Evolutionary conservation across 2,329 filamentous ascomycete species (phyloP), one percentile per base, ranked within the genome.

Genomic region (Ambrosiella xylebori): DNA sequence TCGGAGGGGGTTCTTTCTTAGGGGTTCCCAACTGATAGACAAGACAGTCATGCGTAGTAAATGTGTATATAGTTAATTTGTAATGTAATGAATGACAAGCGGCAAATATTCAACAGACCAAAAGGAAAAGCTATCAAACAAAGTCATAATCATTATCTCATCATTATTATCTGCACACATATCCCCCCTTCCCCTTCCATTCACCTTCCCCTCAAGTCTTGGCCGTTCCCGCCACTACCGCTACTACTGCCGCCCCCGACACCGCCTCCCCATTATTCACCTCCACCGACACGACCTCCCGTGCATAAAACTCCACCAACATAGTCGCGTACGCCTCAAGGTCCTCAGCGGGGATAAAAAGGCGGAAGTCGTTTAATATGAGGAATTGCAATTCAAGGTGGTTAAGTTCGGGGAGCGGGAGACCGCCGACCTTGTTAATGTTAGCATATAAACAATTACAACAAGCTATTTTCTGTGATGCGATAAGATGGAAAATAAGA

Each of bases 321-420:
- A 97, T 97, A 0, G 93, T 98, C 4, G 89, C 93, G 65, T 98
- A 98, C 0, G 89, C 88, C 70, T 98, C 93, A 60, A 98, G 80
- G 66, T 97, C 91, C 71, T 97, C 93, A 12, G 97, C 85, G 0
- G 91, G 86, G 8, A 98, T 85, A 1, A 88, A 88, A 13, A 98
- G 82, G 60, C 91, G 83, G 69, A 98, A 98, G 68, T 97, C 93
- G 70, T 98, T 98, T 37, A 98, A 76, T 1, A 96, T 77, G 4
- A 98, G 77, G 67, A 98, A 98, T 70, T 98, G 93, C 2, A 97
- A 78, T 70, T 98, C 93, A 44, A 98, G 77, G 66, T 97, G 91
- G 67, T 98, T 98, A 13, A 98, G 78, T 69, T 98, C 93, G 19
- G 86, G 82, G 35, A 97, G 75, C 1, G 93, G 93, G 15, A 98